phyloP scores from a whole-genome alignment of 768 basidiomycete genomes.

The Kockovaella imperatae region DNA sequence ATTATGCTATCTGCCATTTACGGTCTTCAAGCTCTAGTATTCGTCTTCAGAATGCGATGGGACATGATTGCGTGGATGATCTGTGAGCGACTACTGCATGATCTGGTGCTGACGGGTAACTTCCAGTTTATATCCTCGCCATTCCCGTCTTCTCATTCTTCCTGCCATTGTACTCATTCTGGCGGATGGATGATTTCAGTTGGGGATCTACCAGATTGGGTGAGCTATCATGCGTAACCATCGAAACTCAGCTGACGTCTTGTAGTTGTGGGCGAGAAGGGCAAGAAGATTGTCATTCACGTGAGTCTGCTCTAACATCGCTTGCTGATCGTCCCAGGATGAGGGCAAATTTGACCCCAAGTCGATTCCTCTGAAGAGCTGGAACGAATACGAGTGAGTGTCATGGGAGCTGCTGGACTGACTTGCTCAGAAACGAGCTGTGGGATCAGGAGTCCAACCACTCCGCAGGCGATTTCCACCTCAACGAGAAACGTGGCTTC shows the following conservation, averaged over 20 bases:
- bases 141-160: constrained; percentile 89
- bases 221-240: constrained; percentile 59
- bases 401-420: background rate
- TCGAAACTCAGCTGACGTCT: constrained; percentile 48
- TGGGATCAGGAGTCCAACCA: constrained; percentile 98
- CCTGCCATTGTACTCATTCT: constrained; percentile 91
- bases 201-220: constrained; percentile 44
- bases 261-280: constrained; percentile 84
- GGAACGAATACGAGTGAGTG: constrained; percentile 80
- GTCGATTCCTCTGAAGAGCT: constrained; percentile 87
- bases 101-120: constrained; percentile 45
- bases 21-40: constrained; percentile 85
- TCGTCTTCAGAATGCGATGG: constrained; percentile 87
- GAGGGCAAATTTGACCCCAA: constrained; percentile 96
- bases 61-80: constrained; percentile 72
- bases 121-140: constrained; percentile 86
- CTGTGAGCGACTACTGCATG: constrained; percentile 18
- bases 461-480: constrained; percentile 87
- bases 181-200: constrained; percentile 96
- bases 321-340: constrained; percentile 53
- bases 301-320: constrained; percentile 50
- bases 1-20: constrained; percentile 92
- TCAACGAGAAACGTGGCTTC: constrained; percentile 58
- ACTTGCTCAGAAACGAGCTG: constrained; percentile 67
- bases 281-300: constrained; percentile 92